Conservation (phyloP, 1,139 yeast genomes). For the Geotrichum phurueaensis region DNA sequence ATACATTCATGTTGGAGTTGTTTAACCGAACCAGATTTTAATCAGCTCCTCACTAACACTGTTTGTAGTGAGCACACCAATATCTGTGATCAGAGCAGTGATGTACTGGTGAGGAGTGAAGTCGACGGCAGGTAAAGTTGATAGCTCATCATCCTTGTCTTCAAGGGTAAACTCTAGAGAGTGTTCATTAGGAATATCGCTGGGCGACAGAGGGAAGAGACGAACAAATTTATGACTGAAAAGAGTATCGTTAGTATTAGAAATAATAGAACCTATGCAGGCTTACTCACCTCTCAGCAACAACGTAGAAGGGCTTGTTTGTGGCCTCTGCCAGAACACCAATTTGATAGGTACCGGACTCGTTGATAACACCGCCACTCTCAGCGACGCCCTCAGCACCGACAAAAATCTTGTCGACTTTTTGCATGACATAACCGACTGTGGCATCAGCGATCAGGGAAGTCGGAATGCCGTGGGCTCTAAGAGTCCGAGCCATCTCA, state of each 20-base stretch:
- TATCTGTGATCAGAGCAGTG: constrained; percentile 91
- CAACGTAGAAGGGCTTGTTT: constrained; percentile 89
- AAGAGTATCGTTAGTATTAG: neutral
- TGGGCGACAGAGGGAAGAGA: constrained; percentile 88
- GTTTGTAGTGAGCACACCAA: constrained; percentile 94
- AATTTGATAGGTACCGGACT: constrained; percentile 90
- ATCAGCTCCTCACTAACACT: constrained; percentile 97
- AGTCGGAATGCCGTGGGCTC: constrained; percentile 81
- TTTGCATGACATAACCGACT: constrained; percentile 87
- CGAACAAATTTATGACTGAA: constrained; percentile 85
- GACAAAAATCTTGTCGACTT: constrained; percentile 85
- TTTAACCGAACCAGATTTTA: constrained; percentile 91
- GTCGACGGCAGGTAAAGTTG: constrained; percentile 56
- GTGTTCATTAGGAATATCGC: constrained; percentile 70
- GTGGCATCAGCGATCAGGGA: constrained; percentile 88
- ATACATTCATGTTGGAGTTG: neutral
- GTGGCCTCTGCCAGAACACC: constrained; percentile 89
- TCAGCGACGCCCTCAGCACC: constrained; percentile 99
- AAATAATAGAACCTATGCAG: neutral
- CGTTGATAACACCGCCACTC: constrained; percentile 95
- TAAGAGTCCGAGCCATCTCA: constrained; percentile 62
- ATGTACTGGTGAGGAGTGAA: constrained; percentile 94
- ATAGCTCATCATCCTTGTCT: constrained; percentile 26
- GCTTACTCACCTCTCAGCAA: constrained; percentile 50
- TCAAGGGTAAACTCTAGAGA: constrained; percentile 35